These are phyloP conservation scores for Hepatocystis sp. DNA, from an alignment of 169 alveolate genomes.

Conservation along the genomic window DNA sequence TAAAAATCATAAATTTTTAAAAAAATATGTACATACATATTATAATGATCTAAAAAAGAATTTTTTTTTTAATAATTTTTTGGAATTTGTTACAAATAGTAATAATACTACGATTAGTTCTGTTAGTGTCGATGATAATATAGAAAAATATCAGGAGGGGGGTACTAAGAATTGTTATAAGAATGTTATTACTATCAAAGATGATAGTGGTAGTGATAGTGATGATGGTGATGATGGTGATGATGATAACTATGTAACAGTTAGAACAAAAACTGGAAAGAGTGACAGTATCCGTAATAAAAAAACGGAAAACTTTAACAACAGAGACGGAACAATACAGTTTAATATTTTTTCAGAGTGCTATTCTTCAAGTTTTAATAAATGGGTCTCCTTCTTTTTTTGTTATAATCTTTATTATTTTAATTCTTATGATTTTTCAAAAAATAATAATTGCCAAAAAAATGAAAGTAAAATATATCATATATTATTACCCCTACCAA, in stretches of 20 bases:
- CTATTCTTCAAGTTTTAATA: conserved; percentile 53
- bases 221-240: conserved; percentile 11
- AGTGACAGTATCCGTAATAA: not conserved
- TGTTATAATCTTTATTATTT: conserved; percentile 55
- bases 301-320: not conserved
- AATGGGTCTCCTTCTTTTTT: conserved; percentile 69
- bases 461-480: conserved; percentile 48
- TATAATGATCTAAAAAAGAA: conserved; percentile 17
- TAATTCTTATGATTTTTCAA: conserved; percentile 39
- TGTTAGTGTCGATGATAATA: not conserved
- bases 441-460: conserved; percentile 14
- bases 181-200: not conserved
- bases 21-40: conserved; percentile 18
- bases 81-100: not conserved
- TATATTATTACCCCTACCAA: conserved; percentile 40
- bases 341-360: conserved; percentile 59
- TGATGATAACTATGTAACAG: not conserved
- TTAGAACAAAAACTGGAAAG: not conserved
- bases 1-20: conserved; percentile 9
- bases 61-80: conserved; percentile 23
- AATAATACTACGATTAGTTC: not conserved
- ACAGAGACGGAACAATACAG: conserved; percentile 16
- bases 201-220: conserved; percentile 17
- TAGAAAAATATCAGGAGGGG: not conserved
- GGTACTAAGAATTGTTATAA: not conserved